Percentiles rank a stretch among this genome's conserved stretches.
These are phyloP conservation scores for Colletotrichum echinochloae DNA, from an alignment of 2,329 filamentous ascomycete genomes.

Conservation along the genomic window DNA sequence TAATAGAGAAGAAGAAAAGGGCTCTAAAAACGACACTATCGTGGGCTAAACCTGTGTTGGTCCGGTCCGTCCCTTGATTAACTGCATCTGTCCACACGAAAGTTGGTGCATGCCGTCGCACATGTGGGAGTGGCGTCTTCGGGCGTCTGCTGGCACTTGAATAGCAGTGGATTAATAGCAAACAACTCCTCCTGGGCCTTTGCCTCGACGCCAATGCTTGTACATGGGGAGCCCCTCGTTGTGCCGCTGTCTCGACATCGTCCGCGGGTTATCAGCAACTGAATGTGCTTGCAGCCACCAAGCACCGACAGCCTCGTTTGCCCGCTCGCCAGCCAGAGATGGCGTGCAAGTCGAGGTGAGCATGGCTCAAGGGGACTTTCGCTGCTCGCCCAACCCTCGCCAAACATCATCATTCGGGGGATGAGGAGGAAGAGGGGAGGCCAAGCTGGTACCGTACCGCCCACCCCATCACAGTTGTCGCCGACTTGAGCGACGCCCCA, in stretches of 20 bases:
- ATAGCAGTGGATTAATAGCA: conserved; percentile 10
- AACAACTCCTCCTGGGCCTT: background rate
- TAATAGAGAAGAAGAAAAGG: too few relatives aligned
- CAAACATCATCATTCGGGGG: conserved; percentile 18
- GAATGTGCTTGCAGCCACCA: conserved; percentile 5
- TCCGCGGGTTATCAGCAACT: background rate
- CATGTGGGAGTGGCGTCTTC: conserved; percentile 23
- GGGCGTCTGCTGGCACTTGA: conserved; percentile 8
- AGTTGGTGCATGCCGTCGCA: conserved; percentile 20
- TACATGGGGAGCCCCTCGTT: background rate
- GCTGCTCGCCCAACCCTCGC: conserved; percentile 13
- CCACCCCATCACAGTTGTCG: conserved; percentile 25
- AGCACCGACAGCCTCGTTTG: background rate
- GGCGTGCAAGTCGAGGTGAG: conserved; percentile 1
- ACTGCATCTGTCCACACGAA: conserved; percentile 19
- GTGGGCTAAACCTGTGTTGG: background rate
- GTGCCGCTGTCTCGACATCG: conserved; percentile 18
- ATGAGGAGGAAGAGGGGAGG: background rate
- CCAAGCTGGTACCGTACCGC: conserved; percentile 20
- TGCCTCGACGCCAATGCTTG: background rate
- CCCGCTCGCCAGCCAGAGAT: background rate
- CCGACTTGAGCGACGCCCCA: conserved; percentile 19
- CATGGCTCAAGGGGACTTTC: conserved; percentile 5
- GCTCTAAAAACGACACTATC: background rate
- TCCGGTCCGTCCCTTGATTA: background rate